Percentiles rank a stretch among this genome's conserved stretches.
phyloP scores from a whole-genome alignment of 106 monocot genomes.

The Amphibolis antarctica region DNA sequence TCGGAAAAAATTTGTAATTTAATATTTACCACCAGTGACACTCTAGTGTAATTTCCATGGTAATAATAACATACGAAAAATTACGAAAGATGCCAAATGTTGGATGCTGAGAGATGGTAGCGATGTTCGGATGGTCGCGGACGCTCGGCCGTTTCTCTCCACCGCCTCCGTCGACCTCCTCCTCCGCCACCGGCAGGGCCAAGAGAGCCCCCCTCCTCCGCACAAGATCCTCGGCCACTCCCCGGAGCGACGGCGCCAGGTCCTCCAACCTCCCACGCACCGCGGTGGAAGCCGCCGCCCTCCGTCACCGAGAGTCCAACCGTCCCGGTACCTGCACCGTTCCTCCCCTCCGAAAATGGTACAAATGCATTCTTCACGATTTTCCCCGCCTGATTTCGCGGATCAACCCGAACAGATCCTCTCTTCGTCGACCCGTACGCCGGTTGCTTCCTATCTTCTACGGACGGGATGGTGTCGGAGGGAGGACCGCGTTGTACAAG shows the following conservation, averaged over 20 bases:
- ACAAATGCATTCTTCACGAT: neutral
- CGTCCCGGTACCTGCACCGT: slow-evolving; percentile 35
- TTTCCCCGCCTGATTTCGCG: neutral
- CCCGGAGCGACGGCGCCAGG: neutral
- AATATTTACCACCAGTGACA: no score
- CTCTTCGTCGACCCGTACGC: slow-evolving; percentile 82
- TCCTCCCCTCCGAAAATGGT: neutral
- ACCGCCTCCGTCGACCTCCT: neutral
- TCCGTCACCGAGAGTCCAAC: slow-evolving; percentile 60
- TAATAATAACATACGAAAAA: no score
- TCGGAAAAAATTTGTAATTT: no score
- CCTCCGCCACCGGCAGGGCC: neutral
- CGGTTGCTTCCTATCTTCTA: slow-evolving; percentile 42
- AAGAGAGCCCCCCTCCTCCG: neutral
- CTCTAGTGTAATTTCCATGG: no score
- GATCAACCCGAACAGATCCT: slow-evolving; percentile 49
- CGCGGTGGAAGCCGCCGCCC: slow-evolving; percentile 35
- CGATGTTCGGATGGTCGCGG: no score
- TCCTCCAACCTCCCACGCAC: slow-evolving; percentile 3
- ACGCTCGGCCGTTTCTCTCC: no score
- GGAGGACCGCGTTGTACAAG: neutral
- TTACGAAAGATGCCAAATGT: no score
- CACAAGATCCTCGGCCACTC: neutral
- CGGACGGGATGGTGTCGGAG: neutral
- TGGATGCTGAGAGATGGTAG: no score